A percentile compares a stretch with the other conserved stretches of the same genome.
phyloP scores from a whole-genome alignment of 1,284 basidiomycete species.

The Microbotryum intermedium region DNA sequence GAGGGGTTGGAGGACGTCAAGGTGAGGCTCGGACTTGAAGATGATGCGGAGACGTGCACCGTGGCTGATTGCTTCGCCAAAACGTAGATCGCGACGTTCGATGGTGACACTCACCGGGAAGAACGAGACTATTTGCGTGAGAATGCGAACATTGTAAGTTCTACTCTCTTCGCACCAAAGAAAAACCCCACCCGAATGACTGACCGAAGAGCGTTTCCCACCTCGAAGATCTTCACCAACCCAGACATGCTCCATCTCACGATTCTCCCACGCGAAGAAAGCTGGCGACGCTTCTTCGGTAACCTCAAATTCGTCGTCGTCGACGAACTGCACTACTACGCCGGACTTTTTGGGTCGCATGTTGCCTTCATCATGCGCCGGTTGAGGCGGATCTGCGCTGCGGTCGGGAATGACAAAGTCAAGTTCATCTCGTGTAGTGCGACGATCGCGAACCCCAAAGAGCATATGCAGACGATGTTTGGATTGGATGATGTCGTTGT shows the following conservation, averaged over 20 bases:
- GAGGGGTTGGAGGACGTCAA: constrained; percentile 55
- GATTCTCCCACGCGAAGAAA: constrained; percentile 73
- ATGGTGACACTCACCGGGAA: constrained; percentile 75
- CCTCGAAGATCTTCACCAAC: constrained; percentile 55
- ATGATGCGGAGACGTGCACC: neutral
- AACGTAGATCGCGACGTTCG: constrained; percentile 62
- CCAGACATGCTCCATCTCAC: constrained; percentile 76
- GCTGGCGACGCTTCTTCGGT: constrained; percentile 63
- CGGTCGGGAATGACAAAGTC: constrained; percentile 61
- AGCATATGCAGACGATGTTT: constrained; percentile 67
- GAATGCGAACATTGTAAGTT: constrained; percentile 36
- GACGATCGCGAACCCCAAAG: constrained; percentile 67
- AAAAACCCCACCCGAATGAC: constrained; percentile 11
- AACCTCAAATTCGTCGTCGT: constrained; percentile 71
- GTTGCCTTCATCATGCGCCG: constrained; percentile 60
- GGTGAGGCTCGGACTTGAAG: neutral
- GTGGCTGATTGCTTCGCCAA: neutral
- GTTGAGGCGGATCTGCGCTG: constrained; percentile 68
- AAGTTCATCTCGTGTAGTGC: constrained; percentile 82
- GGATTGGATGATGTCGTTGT: constrained; percentile 61
- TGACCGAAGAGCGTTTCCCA: constrained; percentile 64
- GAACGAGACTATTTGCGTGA: constrained; percentile 40
- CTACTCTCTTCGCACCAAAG: neutral
- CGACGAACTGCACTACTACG: constrained; percentile 46
- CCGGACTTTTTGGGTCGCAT: constrained; percentile 46